phyloP scores from a whole-genome alignment of 306 rosid species.

The Rosa chinensis region DNA sequence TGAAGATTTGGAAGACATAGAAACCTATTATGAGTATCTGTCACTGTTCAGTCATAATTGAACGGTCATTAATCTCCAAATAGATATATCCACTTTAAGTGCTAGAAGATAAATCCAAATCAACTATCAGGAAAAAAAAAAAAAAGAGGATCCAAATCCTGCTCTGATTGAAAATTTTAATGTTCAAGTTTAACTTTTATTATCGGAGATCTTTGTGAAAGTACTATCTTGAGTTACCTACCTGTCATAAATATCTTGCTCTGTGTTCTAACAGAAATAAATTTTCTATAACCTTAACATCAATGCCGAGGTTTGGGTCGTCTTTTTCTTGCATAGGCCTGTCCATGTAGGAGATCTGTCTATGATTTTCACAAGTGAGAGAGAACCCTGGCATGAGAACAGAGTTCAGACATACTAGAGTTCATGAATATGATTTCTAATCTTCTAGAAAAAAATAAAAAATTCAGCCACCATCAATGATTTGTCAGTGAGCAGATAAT shows the following conservation, averaged over 20 bases:
- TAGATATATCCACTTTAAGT: background rate
- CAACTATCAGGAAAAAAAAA: background rate
- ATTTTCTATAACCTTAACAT: background rate
- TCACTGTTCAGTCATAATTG: background rate
- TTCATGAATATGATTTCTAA: background rate
- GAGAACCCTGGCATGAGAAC: background rate
- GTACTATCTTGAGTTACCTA: background rate
- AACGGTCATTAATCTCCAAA: background rate
- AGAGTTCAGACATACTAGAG: background rate
- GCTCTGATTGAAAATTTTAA: background rate
- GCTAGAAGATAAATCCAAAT: background rate
- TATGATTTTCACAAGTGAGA: background rate
- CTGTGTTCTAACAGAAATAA: background rate
- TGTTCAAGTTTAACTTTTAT: background rate
- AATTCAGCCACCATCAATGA: background rate
- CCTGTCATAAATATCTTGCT: background rate
- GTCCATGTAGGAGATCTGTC: background rate
- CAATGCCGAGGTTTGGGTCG: background rate
- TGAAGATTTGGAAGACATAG: background rate
- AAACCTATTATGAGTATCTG: background rate
- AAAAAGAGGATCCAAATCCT: background rate
- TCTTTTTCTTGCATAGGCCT: background rate
- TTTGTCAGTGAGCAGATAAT: background rate
- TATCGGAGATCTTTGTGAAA: background rate
- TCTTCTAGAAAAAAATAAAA: background rate